These are phyloP conservation scores for Candida smagusa DNA, from an alignment of 1,139 yeast genomes.

Conservation along the genomic window DNA sequence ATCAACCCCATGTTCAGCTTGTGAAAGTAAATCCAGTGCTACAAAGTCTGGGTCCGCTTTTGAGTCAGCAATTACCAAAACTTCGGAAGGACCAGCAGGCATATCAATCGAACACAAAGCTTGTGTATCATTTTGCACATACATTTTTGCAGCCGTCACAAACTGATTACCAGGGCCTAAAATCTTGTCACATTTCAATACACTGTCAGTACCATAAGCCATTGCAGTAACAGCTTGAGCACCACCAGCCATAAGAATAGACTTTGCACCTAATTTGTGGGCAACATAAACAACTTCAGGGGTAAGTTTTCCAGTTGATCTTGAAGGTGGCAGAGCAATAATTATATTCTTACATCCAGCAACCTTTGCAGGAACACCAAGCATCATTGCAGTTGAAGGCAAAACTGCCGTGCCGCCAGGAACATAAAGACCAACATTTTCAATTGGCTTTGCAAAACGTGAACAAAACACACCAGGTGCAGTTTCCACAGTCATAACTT, in stretches of 20 bases:
- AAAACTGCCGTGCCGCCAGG: constrained; percentile 99
- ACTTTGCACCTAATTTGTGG: constrained; percentile 86
- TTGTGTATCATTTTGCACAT: constrained; percentile 90
- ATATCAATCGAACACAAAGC: constrained; percentile 95
- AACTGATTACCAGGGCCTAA: constrained; percentile 99
- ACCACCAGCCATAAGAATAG: constrained; percentile 95
- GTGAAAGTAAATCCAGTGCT: constrained; percentile 91
- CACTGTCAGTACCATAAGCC: constrained; percentile 95
- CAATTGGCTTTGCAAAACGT: constrained; percentile 92
- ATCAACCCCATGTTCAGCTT: constrained; percentile 98
- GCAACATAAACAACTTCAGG: constrained; percentile 99
- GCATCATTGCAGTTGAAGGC: constrained; percentile 97
- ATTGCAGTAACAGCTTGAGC: constrained; percentile 98
- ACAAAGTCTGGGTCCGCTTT: constrained; percentile 91
- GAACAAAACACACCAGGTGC: constrained; percentile 92
- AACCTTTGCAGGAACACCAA: constrained; percentile 98
- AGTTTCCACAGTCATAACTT: constrained; percentile 82
- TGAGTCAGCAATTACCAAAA: constrained; percentile 84
- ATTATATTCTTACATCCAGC: constrained; percentile 94
- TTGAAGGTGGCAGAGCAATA: constrained; percentile 96
- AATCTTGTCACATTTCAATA: constrained; percentile 93
- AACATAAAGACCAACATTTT: constrained; percentile 88
- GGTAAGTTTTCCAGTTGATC: constrained; percentile 85
- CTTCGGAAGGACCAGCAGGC: constrained; percentile 99
- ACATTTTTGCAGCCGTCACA: constrained; percentile 98